Conservation (phyloP, 306 rosid genomes). For the Vicia sativa region DNA sequence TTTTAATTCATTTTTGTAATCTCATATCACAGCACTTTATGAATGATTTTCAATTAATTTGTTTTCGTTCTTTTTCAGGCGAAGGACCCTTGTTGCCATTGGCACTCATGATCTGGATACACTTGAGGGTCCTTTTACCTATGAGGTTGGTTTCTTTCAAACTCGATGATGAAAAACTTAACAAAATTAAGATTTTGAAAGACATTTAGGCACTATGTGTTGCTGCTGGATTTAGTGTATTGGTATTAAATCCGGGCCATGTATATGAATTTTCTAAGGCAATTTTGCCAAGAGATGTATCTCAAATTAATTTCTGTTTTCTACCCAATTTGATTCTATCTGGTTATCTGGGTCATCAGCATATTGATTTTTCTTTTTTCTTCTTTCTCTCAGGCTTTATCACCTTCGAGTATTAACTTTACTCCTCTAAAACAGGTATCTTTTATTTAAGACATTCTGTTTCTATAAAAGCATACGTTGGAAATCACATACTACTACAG, state of each 20-base stretch:
- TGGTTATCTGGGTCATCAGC: not conserved
- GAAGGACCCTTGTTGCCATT: conserved; percentile 94
- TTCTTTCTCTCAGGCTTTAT: conserved; percentile 76
- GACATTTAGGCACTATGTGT: conserved; percentile 5
- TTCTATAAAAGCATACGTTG: conserved; percentile 26
- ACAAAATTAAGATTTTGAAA: conserved; percentile 15
- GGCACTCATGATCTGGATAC: conserved; percentile 97
- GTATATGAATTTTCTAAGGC: not conserved
- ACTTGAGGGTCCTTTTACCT: conserved; percentile 79
- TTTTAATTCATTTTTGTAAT: not conserved
- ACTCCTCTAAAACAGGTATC: conserved; percentile 87
- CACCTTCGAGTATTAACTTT: conserved; percentile 77
- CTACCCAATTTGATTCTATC: not conserved
- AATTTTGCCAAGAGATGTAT: not conserved
- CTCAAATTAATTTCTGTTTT: not conserved
- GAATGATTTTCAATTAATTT: conserved; percentile 20
- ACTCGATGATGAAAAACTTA: conserved; percentile 15
- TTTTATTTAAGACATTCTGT: conserved; percentile 18
- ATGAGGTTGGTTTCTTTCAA: conserved; percentile 69
- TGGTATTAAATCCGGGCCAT: not conserved
- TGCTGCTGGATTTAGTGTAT: not conserved
- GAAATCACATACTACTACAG: conserved; percentile 20
- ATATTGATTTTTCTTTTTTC: not conserved
- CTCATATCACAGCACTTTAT: conserved; percentile 2
- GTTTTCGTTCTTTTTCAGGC: conserved; percentile 48